Conservation (phyloP, 192 early-diverging fungal species). For the Spinellus fusiger region DNA sequence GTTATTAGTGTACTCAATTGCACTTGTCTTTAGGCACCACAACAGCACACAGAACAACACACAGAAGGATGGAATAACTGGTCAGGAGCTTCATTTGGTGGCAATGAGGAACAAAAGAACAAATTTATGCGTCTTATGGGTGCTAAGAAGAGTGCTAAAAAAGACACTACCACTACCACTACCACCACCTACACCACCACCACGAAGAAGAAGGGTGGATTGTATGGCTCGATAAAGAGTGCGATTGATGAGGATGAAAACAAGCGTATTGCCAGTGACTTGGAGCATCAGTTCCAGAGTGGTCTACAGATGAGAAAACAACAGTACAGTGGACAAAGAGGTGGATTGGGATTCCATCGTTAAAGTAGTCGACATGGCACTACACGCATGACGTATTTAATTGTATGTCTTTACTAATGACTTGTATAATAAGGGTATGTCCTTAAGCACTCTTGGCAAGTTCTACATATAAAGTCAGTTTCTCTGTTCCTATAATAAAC, state of each 20-base stretch:
- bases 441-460: conserved; percentile 13
- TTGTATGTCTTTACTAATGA: neutral
- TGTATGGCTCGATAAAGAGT: conserved; percentile 39
- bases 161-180: conserved; percentile 7
- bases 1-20: conserved; percentile 5
- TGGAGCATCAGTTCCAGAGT: conserved; percentile 56
- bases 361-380: neutral
- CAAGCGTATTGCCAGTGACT: conserved; percentile 43
- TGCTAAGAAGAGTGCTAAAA: conserved; percentile 40
- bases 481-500: neutral
- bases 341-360: conserved; percentile 44
- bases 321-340: conserved; percentile 42
- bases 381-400: neutral
- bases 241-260: conserved; percentile 49
- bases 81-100: conserved; percentile 51
- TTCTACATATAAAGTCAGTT: neutral
- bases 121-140: conserved; percentile 61
- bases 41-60: neutral
- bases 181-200: too few relatives aligned
- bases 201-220: conserved; percentile 24
- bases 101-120: conserved; percentile 46
- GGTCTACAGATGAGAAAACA: conserved; percentile 47
- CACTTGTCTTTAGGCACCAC: conserved; percentile 5
- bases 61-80: conserved; percentile 57
- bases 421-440: neutral